Conservation (phyloP, 768 basidiomycete genomes). For the Pisolithus orientalis region DNA sequence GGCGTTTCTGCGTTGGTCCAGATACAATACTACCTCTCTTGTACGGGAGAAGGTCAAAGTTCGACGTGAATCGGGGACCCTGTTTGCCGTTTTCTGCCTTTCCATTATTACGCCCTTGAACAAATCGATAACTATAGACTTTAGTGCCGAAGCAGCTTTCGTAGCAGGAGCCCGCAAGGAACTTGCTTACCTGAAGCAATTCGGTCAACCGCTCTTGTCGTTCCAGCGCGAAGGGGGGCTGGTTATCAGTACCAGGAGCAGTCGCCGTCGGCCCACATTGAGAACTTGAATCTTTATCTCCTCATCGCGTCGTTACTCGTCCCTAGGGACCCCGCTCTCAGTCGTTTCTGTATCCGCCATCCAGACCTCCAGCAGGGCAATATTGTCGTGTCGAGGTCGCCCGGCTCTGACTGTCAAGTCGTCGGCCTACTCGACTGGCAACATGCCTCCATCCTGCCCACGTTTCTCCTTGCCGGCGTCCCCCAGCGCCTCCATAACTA, state of each 20-base stretch:
- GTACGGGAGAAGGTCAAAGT: constrained; percentile 44
- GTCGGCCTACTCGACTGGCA: constrained; percentile 49
- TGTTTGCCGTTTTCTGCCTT: constrained; percentile 37
- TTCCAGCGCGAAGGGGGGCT: constrained; percentile 22
- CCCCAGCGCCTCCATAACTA: constrained; percentile 43
- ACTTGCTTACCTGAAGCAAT: background rate
- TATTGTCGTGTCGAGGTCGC: constrained; percentile 40
- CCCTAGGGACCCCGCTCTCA: constrained; percentile 33
- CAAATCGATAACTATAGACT: background rate
- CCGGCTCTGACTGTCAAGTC: constrained; percentile 36
- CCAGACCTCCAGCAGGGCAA: constrained; percentile 38
- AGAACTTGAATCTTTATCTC: constrained; percentile 43
- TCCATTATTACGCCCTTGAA: constrained; percentile 16
- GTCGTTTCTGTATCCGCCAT: constrained; percentile 44
- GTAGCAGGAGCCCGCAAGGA: background rate
- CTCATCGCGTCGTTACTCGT: constrained; percentile 29
- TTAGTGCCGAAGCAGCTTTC: background rate
- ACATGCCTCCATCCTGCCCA: constrained; percentile 47
- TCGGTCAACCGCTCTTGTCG: background rate
- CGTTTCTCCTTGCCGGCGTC: constrained; percentile 43
- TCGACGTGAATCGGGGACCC: constrained; percentile 45
- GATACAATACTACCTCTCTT: constrained; percentile 39
- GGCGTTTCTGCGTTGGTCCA: constrained; percentile 40
- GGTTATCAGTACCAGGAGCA: constrained; percentile 43
- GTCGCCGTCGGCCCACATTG: constrained; percentile 39